A percentile compares a stretch with the other conserved stretches of the same genome.
phyloP scores from a whole-genome alignment of 371 early-diverging fungal genomes.

The Coemansia linderi region DNA sequence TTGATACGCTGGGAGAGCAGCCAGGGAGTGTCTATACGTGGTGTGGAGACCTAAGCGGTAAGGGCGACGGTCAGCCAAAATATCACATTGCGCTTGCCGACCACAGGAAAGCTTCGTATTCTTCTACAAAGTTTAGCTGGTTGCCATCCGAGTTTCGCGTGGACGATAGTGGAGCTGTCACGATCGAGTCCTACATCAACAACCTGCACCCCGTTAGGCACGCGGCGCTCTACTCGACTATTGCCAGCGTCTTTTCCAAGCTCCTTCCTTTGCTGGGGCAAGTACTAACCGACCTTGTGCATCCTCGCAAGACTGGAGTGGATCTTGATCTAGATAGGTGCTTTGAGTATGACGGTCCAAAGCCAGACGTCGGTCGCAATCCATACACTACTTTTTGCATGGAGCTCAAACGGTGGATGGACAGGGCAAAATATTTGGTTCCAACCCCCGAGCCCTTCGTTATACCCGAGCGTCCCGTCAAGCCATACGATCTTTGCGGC shows the following conservation, averaged over 20 bases:
- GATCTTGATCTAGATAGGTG: background rate
- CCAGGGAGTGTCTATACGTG: no score
- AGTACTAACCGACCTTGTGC: constrained; percentile 5
- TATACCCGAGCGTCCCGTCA: background rate
- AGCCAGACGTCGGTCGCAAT: background rate
- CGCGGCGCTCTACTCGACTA: constrained; percentile 40
- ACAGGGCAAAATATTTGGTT: no score
- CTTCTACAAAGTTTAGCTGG: no score
- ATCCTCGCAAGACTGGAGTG: background rate
- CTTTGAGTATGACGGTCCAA: background rate
- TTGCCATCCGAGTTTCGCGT: no score
- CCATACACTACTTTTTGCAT: background rate
- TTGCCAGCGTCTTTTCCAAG: constrained; percentile 34
- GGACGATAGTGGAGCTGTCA: no score
- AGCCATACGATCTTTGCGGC: constrained; percentile 26
- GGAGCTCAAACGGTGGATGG: no score
- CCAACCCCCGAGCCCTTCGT: constrained; percentile 4
- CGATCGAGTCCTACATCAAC: constrained; percentile 42
- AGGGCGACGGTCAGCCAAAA: no score
- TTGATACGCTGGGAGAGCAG: no score
- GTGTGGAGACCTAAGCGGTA: no score
- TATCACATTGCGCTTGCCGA: no score
- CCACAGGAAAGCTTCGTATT: no score
- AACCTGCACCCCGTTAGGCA: constrained; percentile 56
- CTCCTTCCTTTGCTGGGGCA: constrained; percentile 48